Conservation (phyloP, 129 eudicot genomes). For the Flaveria linearis region DNA sequence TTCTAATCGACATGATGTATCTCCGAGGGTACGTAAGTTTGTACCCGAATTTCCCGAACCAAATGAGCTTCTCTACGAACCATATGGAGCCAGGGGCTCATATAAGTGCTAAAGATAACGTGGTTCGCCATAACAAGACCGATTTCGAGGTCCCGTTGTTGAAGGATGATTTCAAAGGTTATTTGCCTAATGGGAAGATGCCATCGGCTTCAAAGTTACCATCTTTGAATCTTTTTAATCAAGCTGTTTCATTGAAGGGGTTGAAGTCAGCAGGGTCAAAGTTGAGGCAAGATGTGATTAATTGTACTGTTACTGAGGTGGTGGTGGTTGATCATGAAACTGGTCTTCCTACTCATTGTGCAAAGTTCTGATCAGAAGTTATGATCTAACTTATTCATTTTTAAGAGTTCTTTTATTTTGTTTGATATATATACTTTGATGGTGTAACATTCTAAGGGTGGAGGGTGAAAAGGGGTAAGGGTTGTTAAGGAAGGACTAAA, state of each 20-base stretch:
- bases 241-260: slow-evolving; percentile 79
- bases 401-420: slow-evolving; percentile 18
- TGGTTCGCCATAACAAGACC: slow-evolving; percentile 69
- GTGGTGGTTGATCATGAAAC: slow-evolving; percentile 74
- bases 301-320: slow-evolving; percentile 59
- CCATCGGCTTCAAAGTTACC: slow-evolving; percentile 90
- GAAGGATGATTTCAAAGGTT: slow-evolving; percentile 65
- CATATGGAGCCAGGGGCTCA: slow-evolving; percentile 99
- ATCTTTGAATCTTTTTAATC: slow-evolving; percentile 79
- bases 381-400: slow-evolving; percentile 24
- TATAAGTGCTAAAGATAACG: slow-evolving; percentile 82
- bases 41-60: slow-evolving; percentile 90
- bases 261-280: slow-evolving; percentile 94
- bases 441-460: slow-evolving; percentile 25
- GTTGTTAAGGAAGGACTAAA: slow-evolving; percentile 15
- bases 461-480: slow-evolving; percentile 23
- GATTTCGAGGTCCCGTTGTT: slow-evolving; percentile 96
- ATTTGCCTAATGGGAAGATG: slow-evolving; percentile 78
- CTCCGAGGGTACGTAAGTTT: slow-evolving; percentile 85
- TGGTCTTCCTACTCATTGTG: slow-evolving; percentile 80
- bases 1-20: slow-evolving; percentile 93
- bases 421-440: slow-evolving; percentile 17
- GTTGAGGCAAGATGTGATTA: slow-evolving; percentile 79
- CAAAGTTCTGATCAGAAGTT: slow-evolving; percentile 45
- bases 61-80: slow-evolving; percentile 89